These are phyloP conservation scores for Termitomyces sp. DNA, from an alignment of 768 basidiomycete genomes.

Conservation along the genomic window DNA sequence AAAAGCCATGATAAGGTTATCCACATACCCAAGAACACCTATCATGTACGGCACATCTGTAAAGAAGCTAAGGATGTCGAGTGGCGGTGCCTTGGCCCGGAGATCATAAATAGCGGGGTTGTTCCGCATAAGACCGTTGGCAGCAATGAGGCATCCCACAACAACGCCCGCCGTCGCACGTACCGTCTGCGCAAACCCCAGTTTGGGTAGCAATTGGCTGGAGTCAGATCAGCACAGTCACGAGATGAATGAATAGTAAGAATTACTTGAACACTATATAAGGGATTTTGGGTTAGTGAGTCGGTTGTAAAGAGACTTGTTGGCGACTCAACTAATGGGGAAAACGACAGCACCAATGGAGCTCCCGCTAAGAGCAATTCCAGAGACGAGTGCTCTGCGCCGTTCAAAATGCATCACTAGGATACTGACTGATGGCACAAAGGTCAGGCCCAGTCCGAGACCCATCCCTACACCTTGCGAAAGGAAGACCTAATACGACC, in stretches of 20 bases:
- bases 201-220: conserved; percentile 16
- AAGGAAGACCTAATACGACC: conserved; percentile 17
- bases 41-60: conserved; percentile 26
- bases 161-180: conserved; percentile 26
- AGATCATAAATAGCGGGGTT: conserved; percentile 8
- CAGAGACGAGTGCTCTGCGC: conserved; percentile 39
- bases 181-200: conserved; percentile 26
- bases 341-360: conserved; percentile 29
- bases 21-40: conserved; percentile 23
- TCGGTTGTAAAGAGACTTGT: neutral
- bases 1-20: too few species aligned
- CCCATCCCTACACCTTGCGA: conserved; percentile 26
- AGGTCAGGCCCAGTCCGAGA: conserved; percentile 35
- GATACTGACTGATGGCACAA: conserved; percentile 38
- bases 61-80: conserved; percentile 28
- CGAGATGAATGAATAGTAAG: neutral
- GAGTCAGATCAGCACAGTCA: neutral
- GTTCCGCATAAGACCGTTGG: conserved; percentile 24
- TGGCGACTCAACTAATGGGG: conserved; percentile 23
- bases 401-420: conserved; percentile 40
- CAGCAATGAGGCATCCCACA: conserved; percentile 20
- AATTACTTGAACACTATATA: conserved; percentile 20
- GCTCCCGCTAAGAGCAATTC: conserved; percentile 37
- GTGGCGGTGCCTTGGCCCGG: conserved; percentile 5
- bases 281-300: neutral